Evolutionary conservation across 495 filamentous ascomycete species (phyloP).

Genomic region (Polyplosphaeria fusca): DNA sequence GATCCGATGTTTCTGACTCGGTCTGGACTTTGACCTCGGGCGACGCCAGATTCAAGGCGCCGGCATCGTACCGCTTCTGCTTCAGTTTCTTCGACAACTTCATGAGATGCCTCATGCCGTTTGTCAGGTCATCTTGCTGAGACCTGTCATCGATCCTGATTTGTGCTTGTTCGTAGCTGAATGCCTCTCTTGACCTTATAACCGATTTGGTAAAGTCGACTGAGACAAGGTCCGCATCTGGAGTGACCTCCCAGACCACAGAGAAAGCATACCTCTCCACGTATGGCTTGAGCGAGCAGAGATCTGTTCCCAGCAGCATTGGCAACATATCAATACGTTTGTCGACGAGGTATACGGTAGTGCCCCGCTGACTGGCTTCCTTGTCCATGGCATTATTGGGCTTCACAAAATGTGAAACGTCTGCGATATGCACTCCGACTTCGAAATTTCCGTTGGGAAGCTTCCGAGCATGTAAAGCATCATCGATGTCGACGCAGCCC

Average conservation of each 20-base stretch:
- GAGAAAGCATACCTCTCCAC: slow-evolving; percentile 98
- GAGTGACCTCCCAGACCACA: slow-evolving; percentile 85
- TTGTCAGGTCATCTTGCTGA: slow-evolving; percentile 81
- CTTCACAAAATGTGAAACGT: slow-evolving; percentile 97
- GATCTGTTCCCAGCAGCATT: slow-evolving; percentile 87
- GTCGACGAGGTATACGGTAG: slow-evolving; percentile 95
- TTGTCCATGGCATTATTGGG: slow-evolving; percentile 95
- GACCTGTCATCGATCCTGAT: slow-evolving; percentile 83
- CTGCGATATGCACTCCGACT: slow-evolving; percentile 98
- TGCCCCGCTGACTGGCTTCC: slow-evolving; percentile 88
- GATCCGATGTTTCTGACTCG: slow-evolving; percentile 92
- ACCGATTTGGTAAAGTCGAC: slow-evolving; percentile 91
- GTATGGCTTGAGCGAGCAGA: slow-evolving; percentile 96
- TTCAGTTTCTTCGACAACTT: slow-evolving; percentile 90
- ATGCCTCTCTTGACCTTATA: slow-evolving; percentile 95
- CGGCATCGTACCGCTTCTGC: slow-evolving; percentile 92
- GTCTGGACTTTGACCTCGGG: slow-evolving; percentile 92
- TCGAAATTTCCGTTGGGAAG: slow-evolving; percentile 93
- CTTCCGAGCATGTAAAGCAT: slow-evolving; percentile 82
- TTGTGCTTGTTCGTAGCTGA: slow-evolving; percentile 96
- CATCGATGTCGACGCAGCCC: slow-evolving; percentile 96
- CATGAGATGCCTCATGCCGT: slow-evolving; percentile 83
- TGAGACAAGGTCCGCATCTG: slow-evolving; percentile 78
- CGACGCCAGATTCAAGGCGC: slow-evolving; percentile 88
- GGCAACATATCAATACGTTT: slow-evolving; percentile 99